phyloP scores from a whole-genome alignment of 1,284 basidiomycete genomes.

The Ustilago nuda region DNA sequence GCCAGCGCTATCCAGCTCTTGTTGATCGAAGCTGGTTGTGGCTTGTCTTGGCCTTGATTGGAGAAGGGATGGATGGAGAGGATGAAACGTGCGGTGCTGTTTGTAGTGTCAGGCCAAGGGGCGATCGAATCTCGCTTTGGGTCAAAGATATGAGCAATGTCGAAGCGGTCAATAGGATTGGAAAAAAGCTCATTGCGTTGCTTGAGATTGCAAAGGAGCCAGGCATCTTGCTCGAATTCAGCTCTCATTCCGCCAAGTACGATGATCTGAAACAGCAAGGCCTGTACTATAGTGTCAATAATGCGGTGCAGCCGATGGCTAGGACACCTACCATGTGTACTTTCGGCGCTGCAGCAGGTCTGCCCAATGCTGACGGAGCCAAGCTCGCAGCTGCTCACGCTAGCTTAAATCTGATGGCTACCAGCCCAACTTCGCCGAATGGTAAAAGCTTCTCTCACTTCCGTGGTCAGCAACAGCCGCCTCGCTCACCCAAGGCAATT shows the following conservation, averaged over 20 bases:
- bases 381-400: conserved; percentile 3
- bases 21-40: conserved; percentile 90
- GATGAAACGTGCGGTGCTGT: conserved; percentile 85
- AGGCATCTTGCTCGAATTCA: conserved; percentile 47
- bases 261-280: conserved; percentile 12
- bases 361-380: conserved; percentile 6
- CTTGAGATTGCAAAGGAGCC: conserved; percentile 45
- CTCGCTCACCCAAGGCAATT: conserved; percentile 6
- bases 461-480: neutral
- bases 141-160: conserved; percentile 83
- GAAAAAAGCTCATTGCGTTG: conserved; percentile 73
- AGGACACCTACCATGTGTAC: conserved; percentile 20
- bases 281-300: conserved; percentile 20
- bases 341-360: conserved; percentile 2
- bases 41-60: conserved; percentile 89
- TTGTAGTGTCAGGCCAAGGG: conserved; percentile 84
- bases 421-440: conserved; percentile 23
- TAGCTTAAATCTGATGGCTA: neutral
- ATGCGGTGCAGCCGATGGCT: conserved; percentile 19
- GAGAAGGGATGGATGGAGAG: conserved; percentile 86
- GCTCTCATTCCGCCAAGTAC: conserved; percentile 22
- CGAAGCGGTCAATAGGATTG: conserved; percentile 83
- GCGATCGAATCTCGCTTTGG: conserved; percentile 91
- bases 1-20: conserved; percentile 77
- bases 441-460: conserved; percentile 2